Percentiles rank a stretch among this genome's conserved stretches.
Conservation (phyloP, 345 rosid genomes). For the Physaria fendleri region DNA sequence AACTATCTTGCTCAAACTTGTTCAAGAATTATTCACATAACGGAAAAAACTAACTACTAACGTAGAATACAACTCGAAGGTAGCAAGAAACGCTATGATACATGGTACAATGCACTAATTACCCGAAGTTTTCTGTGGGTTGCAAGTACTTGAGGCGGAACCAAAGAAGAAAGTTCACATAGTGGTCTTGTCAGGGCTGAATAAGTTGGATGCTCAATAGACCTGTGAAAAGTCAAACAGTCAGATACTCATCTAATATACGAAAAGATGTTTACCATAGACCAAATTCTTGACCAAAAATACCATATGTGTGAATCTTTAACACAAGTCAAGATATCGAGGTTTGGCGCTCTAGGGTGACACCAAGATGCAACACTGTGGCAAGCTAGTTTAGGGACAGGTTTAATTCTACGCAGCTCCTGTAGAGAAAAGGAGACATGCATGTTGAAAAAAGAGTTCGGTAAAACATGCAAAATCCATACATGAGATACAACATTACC, state of each 20-base stretch:
- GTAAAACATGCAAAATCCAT: conserved; percentile 1
- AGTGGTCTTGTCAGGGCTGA: conserved; percentile 95
- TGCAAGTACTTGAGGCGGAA: conserved; percentile 85
- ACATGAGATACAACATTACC: conserved; percentile 39
- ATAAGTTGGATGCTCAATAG: conserved; percentile 95
- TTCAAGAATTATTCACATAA: neutral
- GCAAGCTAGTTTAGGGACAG: conserved; percentile 90
- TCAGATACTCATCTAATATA: conserved; percentile 7
- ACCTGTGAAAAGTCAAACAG: conserved; percentile 52
- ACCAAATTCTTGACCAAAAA: conserved; percentile 5
- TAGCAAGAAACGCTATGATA: conserved; percentile 7
- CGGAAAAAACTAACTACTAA: neutral
- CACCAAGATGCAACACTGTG: conserved; percentile 99
- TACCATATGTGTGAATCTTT: conserved; percentile 99
- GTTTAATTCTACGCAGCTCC: conserved; percentile 96
- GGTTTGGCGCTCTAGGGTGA: conserved; percentile 99
- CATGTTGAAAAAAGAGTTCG: conserved; percentile 7
- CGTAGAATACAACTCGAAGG: conserved; percentile 3
- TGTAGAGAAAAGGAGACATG: conserved; percentile 29
- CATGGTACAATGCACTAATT: conserved; percentile 17
- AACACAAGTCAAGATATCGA: conserved; percentile 87
- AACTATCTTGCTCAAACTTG: neutral
- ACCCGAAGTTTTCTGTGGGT: conserved; percentile 95
- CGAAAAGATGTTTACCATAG: conserved; percentile 8
- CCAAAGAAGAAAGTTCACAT: conserved; percentile 92